phyloP scores from a whole-genome alignment of 2,329 filamentous ascomycete genomes.

The Torrubiella hemipterigena region DNA sequence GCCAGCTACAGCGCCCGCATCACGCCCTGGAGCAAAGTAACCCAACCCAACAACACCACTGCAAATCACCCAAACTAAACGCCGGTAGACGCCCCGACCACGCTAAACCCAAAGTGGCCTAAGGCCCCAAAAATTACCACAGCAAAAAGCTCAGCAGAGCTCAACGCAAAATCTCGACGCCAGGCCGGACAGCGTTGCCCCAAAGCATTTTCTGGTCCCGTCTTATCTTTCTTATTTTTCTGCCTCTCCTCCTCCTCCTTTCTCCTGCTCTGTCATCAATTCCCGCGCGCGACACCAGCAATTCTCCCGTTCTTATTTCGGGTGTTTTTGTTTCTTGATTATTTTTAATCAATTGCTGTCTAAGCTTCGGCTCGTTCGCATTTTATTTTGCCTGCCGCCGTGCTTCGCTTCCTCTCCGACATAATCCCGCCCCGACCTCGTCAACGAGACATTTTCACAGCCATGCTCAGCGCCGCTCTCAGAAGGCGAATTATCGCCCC shows the following conservation, averaged over 20 bases:
- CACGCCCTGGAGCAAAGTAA: too few species aligned
- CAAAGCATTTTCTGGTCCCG: constrained; percentile 7
- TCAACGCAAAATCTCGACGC: constrained; percentile 9
- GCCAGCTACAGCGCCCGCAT: too few species aligned
- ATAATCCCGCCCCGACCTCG: too few species aligned
- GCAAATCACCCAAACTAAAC: too few species aligned
- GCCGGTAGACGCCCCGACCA: constrained; percentile 6
- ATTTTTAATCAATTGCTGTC: too few species aligned
- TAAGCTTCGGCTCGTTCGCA: too few species aligned
- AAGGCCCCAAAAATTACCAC: constrained; percentile 5
- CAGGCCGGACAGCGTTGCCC: too few species aligned
- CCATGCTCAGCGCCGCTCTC: constrained; percentile 51
- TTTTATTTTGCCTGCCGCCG: too few species aligned
- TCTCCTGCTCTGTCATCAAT: constrained; percentile 4
- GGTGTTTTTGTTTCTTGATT: too few species aligned
- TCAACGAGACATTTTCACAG: constrained; percentile 8
- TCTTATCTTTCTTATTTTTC: constrained; percentile 2
- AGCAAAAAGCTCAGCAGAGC: constrained; percentile 6
- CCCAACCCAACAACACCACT: background rate
- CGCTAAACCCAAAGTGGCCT: constrained; percentile 4
- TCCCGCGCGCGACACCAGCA: too few species aligned
- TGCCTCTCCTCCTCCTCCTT: constrained; percentile 2
- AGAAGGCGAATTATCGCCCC: constrained; percentile 47
- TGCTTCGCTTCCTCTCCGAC: background rate
- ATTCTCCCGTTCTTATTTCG: too few species aligned